Evolutionary conservation across 2,329 filamentous ascomycete genomes (phyloP).

Genomic region (Rhynchosporium graminicola): DNA sequence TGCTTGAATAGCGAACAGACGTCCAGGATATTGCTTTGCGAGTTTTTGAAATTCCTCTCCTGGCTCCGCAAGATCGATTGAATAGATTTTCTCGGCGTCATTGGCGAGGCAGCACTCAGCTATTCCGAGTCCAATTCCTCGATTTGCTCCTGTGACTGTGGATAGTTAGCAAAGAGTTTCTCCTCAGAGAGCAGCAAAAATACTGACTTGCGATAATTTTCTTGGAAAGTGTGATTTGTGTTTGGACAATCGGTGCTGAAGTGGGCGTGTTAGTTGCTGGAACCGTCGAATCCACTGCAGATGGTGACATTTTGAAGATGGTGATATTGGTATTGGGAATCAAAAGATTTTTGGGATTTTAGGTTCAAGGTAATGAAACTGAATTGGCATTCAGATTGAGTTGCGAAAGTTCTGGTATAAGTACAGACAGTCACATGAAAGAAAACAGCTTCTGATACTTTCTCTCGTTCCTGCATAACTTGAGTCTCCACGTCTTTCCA

Average conservation of each 20-base stretch:
- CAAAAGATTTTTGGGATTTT: too few species aligned
- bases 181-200: conserved; percentile 1
- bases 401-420: too few species aligned
- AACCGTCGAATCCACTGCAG: conserved; percentile 16
- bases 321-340: too few species aligned
- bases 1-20: conserved; percentile 46
- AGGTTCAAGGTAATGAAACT: too few species aligned
- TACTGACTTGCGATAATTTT: conserved; percentile 42
- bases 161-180: neutral
- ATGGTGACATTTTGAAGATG: conserved; percentile 16
- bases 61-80: conserved; percentile 48
- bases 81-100: conserved; percentile 47
- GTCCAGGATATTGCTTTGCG: conserved; percentile 43
- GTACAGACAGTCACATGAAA: too few species aligned
- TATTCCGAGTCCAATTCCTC: conserved; percentile 49
- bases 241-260: conserved; percentile 13
- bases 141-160: conserved; percentile 42
- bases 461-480: too few species aligned
- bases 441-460: too few species aligned
- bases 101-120: conserved; percentile 50
- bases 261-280: neutral
- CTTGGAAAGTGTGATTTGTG: conserved; percentile 36
- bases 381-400: neutral
- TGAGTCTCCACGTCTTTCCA: too few species aligned
- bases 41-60: conserved; percentile 47